Conservation (phyloP, 306 rosid genomes). For the Cyclanthera cordifolia region DNA sequence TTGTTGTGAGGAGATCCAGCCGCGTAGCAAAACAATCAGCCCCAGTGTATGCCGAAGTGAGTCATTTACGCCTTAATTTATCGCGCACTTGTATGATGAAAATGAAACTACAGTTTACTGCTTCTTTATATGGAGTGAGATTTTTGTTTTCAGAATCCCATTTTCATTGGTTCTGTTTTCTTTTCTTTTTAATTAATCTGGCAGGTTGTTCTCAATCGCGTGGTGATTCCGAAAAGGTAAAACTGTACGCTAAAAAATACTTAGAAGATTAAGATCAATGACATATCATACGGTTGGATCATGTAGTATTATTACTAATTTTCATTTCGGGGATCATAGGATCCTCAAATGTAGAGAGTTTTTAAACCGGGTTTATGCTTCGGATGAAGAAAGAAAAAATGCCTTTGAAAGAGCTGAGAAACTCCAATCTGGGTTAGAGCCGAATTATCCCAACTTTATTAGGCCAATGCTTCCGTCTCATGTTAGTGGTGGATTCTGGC, state of each 20-base stretch:
- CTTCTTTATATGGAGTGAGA: neutral
- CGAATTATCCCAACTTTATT: slow-evolving; percentile 33
- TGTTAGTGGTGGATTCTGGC: slow-evolving; percentile 83
- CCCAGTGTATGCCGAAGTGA: slow-evolving; percentile 39
- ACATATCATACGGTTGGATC: neutral
- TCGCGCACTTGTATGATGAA: neutral
- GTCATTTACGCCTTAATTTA: neutral
- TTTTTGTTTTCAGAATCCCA: neutral
- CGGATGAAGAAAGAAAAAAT: slow-evolving; percentile 40
- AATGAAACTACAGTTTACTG: neutral
- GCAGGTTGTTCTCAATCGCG: slow-evolving; percentile 39
- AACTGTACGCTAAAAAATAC: neutral
- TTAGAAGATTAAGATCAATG: neutral
- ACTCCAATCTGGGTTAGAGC: slow-evolving; percentile 28
- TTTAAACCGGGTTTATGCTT: slow-evolving; percentile 48
- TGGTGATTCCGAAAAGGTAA: slow-evolving; percentile 41
- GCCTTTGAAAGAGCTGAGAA: slow-evolving; percentile 50
- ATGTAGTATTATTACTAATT: neutral
- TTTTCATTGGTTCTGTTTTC: neutral
- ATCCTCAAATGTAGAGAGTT: slow-evolving; percentile 36
- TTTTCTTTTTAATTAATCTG: neutral
- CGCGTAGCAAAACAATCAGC: slow-evolving; percentile 57
- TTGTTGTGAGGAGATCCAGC: slow-evolving; percentile 53
- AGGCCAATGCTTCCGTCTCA: slow-evolving; percentile 81
- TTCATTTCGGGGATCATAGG: slow-evolving; percentile 2